These are phyloP conservation scores for Ramaria rubella DNA, from an alignment of 768 basidiomycete species.

Conservation along the genomic window DNA sequence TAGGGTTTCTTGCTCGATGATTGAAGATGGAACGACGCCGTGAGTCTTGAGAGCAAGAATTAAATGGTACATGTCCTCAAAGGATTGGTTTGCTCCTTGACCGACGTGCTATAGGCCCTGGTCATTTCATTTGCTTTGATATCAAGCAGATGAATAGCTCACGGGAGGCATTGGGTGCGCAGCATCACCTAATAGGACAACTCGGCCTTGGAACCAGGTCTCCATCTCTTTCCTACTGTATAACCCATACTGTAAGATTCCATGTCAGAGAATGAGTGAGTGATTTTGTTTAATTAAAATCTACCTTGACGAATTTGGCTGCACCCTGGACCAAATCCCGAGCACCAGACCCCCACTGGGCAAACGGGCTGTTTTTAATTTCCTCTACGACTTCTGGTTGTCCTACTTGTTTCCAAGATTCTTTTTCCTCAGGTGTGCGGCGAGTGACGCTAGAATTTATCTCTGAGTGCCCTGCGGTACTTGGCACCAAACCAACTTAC, in stretches of 20 bases:
- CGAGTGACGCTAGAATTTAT: no score
- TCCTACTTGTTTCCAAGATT: no score
- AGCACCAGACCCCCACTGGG: slow-evolving; percentile 20
- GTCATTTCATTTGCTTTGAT: neutral
- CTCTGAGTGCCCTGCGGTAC: no score
- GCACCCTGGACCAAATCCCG: slow-evolving; percentile 21
- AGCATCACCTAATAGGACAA: slow-evolving; percentile 38
- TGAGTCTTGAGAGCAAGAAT: slow-evolving; percentile 29
- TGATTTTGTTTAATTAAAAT: no score
- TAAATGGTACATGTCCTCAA: slow-evolving; percentile 35
- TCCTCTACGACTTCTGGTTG: no score
- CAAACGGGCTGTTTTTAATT: no score
- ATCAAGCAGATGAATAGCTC: slow-evolving; percentile 14
- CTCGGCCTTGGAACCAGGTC: slow-evolving; percentile 35
- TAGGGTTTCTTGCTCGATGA: no score
- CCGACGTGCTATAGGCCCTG: slow-evolving; percentile 36
- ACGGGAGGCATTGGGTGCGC: slow-evolving; percentile 41
- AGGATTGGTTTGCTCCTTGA: slow-evolving; percentile 40
- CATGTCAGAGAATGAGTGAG: no score
- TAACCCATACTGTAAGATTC: slow-evolving; percentile 35
- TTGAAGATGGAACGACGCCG: no score
- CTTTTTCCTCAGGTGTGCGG: no score
- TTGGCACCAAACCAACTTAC: no score
- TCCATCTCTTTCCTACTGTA: slow-evolving; percentile 37
- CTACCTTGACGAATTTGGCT: slow-evolving; percentile 23